Conservation (phyloP, 2,329 filamentous ascomycete genomes). For the Helotiales sp. region DNA sequence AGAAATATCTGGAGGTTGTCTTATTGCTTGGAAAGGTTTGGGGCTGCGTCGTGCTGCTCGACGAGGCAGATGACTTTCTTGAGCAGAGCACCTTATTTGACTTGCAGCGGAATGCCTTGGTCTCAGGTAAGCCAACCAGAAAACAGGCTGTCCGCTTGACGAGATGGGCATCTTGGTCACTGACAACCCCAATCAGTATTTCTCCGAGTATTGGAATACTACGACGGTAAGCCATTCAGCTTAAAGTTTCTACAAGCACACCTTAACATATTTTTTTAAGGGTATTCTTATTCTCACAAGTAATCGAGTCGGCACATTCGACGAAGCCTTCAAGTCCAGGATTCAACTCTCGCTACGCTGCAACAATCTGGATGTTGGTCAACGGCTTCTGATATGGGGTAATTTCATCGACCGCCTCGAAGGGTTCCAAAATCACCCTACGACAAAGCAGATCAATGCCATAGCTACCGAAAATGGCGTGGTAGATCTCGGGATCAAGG, state of each 20-base stretch:
- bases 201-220: slow-evolving; percentile 48
- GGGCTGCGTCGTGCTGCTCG: slow-evolving; percentile 45
- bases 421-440: background rate
- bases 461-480: background rate
- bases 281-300: slow-evolving; percentile 50
- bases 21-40: slow-evolving; percentile 29
- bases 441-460: slow-evolving; percentile 40
- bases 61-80: slow-evolving; percentile 31
- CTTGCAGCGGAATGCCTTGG: slow-evolving; percentile 28
- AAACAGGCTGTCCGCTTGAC: no score
- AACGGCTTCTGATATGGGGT: slow-evolving; percentile 22
- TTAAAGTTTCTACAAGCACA: no score
- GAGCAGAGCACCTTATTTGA: slow-evolving; percentile 34
- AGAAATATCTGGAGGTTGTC: slow-evolving; percentile 47
- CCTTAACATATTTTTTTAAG: no score
- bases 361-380: background rate
- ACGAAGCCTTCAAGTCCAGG: slow-evolving; percentile 46
- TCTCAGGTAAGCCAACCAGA: no score
- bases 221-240: slow-evolving; percentile 39
- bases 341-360: slow-evolving; percentile 44
- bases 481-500: background rate
- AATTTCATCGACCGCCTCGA: slow-evolving; percentile 41
- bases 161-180: no score
- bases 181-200: slow-evolving; percentile 34
- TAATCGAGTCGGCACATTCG: slow-evolving; percentile 47